Evolutionary conservation across 2,329 filamentous ascomycete genomes (phyloP).

Genomic region (Bipolaris oryzae): DNA sequence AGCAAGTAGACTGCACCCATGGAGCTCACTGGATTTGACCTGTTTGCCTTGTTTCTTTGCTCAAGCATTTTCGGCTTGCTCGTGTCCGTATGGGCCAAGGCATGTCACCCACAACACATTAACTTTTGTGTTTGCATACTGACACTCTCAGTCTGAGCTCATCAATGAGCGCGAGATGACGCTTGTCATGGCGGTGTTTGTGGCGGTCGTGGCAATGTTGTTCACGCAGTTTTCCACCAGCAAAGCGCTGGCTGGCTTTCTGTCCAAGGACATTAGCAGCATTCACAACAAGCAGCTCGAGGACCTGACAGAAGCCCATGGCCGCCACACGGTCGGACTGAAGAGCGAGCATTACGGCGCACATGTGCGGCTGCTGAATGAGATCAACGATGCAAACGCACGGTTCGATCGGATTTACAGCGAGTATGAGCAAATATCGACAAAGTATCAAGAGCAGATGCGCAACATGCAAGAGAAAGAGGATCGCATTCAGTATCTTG

Average conservation of each 20-base stretch:
- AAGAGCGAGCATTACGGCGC: constrained; percentile 12
- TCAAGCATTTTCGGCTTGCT: constrained; percentile 15
- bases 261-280: constrained; percentile 2
- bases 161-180: constrained; percentile 16
- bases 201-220: background rate
- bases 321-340: constrained; percentile 8
- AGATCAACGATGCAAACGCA: constrained; percentile 4
- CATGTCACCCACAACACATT: background rate
- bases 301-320: constrained; percentile 17
- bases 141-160: constrained; percentile 9
- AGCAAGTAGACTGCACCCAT: constrained; percentile 3
- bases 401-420: constrained; percentile 17
- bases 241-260: constrained; percentile 6
- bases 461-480: constrained; percentile 30
- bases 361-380: constrained; percentile 8
- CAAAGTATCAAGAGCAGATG: constrained; percentile 23
- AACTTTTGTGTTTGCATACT: background rate
- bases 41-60: constrained; percentile 18
- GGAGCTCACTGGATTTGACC: constrained; percentile 14
- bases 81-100: constrained; percentile 5
- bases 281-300: constrained; percentile 12
- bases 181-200: constrained; percentile 15
- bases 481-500: constrained; percentile 38
- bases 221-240: constrained; percentile 1
- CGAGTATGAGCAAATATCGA: constrained; percentile 23